Evolutionary conservation across 1,284 basidiomycete species (phyloP).

Genomic region (Uromyces viciae-fabae): DNA sequence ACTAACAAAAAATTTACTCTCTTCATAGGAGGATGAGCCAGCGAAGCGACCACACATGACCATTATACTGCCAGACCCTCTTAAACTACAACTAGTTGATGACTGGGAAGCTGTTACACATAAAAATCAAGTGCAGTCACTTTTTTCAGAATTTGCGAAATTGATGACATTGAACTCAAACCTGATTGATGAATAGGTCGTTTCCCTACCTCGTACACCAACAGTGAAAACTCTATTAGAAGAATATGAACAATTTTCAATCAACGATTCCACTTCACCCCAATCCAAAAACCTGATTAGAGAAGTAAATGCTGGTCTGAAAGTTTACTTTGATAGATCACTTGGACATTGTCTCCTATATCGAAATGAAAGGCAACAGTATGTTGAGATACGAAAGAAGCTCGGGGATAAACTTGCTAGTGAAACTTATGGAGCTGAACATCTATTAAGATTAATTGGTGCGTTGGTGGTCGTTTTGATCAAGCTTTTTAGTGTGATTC

Average conservation of each 20-base stretch:
- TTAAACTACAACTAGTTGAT: constrained; percentile 87
- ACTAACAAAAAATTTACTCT: no score
- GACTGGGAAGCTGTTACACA: constrained; percentile 98
- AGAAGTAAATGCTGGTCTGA: constrained; percentile 82
- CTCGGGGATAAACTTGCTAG: constrained; percentile 67
- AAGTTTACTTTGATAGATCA: constrained; percentile 86
- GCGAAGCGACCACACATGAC: constrained; percentile 82
- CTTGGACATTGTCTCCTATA: constrained; percentile 88
- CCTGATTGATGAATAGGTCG: constrained; percentile 62
- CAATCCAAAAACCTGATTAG: constrained; percentile 57
- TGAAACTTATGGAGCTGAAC: constrained; percentile 88
- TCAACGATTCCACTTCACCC: constrained; percentile 1
- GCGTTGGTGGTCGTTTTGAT: constrained; percentile 52
- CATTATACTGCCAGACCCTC: constrained; percentile 76
- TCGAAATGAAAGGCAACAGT: constrained; percentile 88
- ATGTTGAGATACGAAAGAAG: constrained; percentile 72
- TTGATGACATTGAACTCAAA: constrained; percentile 11
- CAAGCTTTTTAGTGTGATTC: neutral
- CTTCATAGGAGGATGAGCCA: constrained; percentile 58
- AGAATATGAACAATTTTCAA: constrained; percentile 69
- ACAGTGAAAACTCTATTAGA: constrained; percentile 73
- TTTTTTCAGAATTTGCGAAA: neutral
- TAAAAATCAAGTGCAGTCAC: constrained; percentile 68
- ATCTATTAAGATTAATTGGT: constrained; percentile 88
- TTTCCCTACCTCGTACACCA: constrained; percentile 76